Conservation (phyloP, 176 grass and related monocot genomes). For the Eragrostis curvula region DNA sequence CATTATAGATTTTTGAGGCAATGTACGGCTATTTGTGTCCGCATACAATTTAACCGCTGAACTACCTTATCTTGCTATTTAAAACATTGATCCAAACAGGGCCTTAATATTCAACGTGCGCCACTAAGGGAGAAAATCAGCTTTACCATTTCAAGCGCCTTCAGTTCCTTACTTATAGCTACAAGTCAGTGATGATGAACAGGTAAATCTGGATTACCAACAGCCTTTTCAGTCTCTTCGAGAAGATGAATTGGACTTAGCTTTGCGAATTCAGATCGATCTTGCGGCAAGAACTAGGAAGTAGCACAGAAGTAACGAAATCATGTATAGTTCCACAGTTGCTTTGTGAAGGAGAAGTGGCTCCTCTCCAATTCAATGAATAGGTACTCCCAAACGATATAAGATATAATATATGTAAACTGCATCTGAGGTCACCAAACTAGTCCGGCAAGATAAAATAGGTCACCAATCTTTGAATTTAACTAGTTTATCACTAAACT, state of each 20-base stretch:
- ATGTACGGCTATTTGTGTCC: no score
- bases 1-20: no score
- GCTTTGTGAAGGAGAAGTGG: no score
- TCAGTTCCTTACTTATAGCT: conserved; percentile 68
- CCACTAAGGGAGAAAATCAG: conserved; percentile 1
- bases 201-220: conserved; percentile 80
- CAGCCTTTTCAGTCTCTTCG: conserved; percentile 96
- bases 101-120: no score
- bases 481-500: no score
- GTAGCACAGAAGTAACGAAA: conserved; percentile 17
- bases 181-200: conserved; percentile 74
- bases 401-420: neutral
- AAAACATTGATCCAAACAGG: no score
- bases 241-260: conserved; percentile 83
- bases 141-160: conserved; percentile 80
- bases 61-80: no score
- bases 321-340: conserved; percentile 5
- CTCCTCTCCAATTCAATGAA: no score
- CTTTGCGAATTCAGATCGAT: conserved; percentile 90
- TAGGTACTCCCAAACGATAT: neutral
- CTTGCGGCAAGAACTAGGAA: conserved; percentile 89
- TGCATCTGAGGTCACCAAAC: no score
- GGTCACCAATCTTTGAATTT: no score
- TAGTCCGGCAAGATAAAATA: no score
- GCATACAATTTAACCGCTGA: no score